A percentile compares a stretch with the other conserved stretches of the same genome.
Conservation (phyloP, 1,284 basidiomycete genomes). For the Papiliotrema fonsecae region DNA sequence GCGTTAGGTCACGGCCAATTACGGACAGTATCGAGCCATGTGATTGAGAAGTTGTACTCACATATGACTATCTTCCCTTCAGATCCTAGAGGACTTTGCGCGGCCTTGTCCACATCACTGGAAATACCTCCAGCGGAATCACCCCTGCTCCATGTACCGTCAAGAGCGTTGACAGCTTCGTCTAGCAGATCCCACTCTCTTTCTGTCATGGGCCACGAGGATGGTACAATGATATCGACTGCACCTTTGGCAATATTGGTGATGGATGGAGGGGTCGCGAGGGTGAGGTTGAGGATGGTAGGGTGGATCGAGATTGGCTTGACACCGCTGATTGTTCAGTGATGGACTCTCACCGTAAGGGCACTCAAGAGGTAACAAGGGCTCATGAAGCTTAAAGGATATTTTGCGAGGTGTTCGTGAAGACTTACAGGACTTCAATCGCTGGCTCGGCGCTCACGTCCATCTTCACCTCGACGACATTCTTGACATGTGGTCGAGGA, state of each 20-base stretch:
- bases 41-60: constrained; percentile 49
- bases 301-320: constrained; percentile 34
- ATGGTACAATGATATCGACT: constrained; percentile 41
- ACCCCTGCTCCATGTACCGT: constrained; percentile 24
- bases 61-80: constrained; percentile 62
- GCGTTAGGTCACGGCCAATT: neutral
- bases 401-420: neutral
- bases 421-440: constrained; percentile 16
- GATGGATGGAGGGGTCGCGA: constrained; percentile 23
- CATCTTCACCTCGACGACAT: constrained; percentile 28
- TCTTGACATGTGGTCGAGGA: constrained; percentile 21
- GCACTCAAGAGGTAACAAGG: neutral
- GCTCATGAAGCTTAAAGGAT: no score
- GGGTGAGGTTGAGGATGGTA: constrained; percentile 27
- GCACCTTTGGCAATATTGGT: constrained; percentile 29
- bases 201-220: constrained; percentile 46
- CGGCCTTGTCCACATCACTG: neutral
- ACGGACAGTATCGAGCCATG: neutral
- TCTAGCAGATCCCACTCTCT: constrained; percentile 66
- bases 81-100: neutral
- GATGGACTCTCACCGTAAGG: neutral
- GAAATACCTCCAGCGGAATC: constrained; percentile 2
- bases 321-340: constrained; percentile 10
- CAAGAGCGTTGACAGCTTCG: constrained; percentile 57
- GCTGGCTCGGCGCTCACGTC: constrained; percentile 21